These are phyloP conservation scores for Leavenworthia alabamica DNA, from an alignment of 345 rosid species.

Conservation along the genomic window DNA sequence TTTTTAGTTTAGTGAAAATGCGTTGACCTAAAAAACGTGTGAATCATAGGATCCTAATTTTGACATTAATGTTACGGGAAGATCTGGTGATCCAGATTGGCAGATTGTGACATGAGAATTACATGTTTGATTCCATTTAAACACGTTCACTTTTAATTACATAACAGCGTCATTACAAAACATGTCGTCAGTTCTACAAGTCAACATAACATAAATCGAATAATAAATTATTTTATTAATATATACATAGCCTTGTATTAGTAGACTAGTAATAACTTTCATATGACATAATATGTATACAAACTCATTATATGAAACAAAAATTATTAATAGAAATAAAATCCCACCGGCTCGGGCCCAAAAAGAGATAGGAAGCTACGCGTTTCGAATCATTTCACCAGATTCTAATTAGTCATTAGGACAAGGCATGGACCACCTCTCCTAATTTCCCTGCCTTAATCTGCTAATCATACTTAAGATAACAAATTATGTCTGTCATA, in stretches of 20 bases:
- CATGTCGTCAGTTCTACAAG: not conserved
- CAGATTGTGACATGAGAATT: slow-evolving; percentile 25
- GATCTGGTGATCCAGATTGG: slow-evolving; percentile 29
- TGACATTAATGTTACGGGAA: slow-evolving; percentile 16
- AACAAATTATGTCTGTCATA: not conserved
- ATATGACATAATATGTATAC: not conserved
- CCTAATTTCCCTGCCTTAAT: not conserved
- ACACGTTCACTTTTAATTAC: not conserved
- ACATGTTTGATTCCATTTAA: slow-evolving; percentile 12
- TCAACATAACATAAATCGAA: not conserved
- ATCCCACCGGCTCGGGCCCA: slow-evolving; percentile 3
- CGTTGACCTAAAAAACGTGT: slow-evolving; percentile 22
- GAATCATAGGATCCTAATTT: slow-evolving; percentile 19
- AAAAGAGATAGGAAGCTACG: not conserved
- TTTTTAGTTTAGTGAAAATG: slow-evolving; percentile 3
- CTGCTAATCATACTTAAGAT: not conserved
- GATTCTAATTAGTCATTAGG: not conserved
- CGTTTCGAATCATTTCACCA: slow-evolving; percentile 8
- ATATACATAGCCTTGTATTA: not conserved
- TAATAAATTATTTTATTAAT: not conserved
- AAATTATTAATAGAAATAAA: not conserved
- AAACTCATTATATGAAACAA: not conserved
- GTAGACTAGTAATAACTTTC: not conserved
- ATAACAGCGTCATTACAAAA: not conserved
- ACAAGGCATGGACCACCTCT: slow-evolving; percentile 17